phyloP scores from a whole-genome alignment of 192 early-diverging fungal species.

The Globomyces pollinis-pini region DNA sequence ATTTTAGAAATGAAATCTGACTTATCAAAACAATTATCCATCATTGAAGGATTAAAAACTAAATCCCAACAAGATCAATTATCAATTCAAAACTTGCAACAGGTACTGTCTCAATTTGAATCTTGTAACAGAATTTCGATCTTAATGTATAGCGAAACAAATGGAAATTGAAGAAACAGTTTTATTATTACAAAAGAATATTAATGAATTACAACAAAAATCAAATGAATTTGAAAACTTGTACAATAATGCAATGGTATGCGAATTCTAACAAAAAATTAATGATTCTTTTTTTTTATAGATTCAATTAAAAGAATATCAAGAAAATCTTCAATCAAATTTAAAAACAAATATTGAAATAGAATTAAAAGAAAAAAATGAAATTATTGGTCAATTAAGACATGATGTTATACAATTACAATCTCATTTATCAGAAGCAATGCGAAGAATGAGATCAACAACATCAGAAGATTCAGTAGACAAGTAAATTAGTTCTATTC shows the following conservation, averaged over 20 bases:
- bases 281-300: too few relatives aligned
- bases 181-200: conserved; percentile 38
- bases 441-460: conserved; percentile 75
- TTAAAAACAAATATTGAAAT: conserved; percentile 11
- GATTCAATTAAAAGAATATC: too few relatives aligned
- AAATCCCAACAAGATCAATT: conserved; percentile 50
- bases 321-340: too few relatives aligned
- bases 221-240: background rate
- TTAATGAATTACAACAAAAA: conserved; percentile 13
- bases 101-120: conserved; percentile 84
- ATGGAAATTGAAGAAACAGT: conserved; percentile 54
- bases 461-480: conserved; percentile 74
- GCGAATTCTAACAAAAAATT: background rate
- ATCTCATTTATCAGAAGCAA: conserved; percentile 83
- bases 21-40: conserved; percentile 31
- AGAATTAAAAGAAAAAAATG: conserved; percentile 61
- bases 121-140: conserved; percentile 38
- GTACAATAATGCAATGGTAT: background rate
- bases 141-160: conserved; percentile 42
- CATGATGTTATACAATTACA: conserved; percentile 79
- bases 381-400: conserved; percentile 67
- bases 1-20: conserved; percentile 42
- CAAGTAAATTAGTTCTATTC: conserved; percentile 40
- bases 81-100: conserved; percentile 71
- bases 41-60: conserved; percentile 34